A percentile compares a stretch with the other conserved stretches of the same genome.
Conservation (phyloP, 257 asterid species). For the Nicotiana tabacum region DNA sequence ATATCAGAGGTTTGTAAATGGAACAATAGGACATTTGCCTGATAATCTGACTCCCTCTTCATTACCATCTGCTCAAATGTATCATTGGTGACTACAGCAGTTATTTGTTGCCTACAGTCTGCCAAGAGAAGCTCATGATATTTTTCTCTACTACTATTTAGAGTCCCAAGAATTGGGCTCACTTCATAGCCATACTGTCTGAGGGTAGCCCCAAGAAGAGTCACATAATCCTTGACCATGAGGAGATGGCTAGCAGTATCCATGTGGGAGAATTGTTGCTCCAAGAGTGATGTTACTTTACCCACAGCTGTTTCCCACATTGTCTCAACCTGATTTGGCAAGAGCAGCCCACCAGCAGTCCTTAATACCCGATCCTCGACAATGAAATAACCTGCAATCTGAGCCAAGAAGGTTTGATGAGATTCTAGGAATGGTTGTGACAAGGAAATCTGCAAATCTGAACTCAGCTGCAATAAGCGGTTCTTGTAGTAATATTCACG, state of each 20-base stretch:
- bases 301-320: constrained; percentile 92
- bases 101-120: constrained; percentile 67
- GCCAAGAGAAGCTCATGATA: constrained; percentile 80
- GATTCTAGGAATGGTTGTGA: constrained; percentile 69
- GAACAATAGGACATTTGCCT: constrained; percentile 70
- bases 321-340: constrained; percentile 68
- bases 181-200: constrained; percentile 88
- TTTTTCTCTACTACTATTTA: constrained; percentile 70
- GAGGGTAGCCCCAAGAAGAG: constrained; percentile 88
- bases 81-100: constrained; percentile 45
- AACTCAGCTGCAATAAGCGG: constrained; percentile 71
- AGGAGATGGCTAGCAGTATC: constrained; percentile 86
- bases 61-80: constrained; percentile 77
- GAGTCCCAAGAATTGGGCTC: constrained; percentile 54
- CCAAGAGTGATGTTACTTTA: constrained; percentile 59
- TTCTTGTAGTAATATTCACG: constrained; percentile 77
- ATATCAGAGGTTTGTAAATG: constrained; percentile 88
- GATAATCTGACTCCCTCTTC: constrained; percentile 93
- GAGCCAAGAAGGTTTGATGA: constrained; percentile 68
- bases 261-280: constrained; percentile 70
- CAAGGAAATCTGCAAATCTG: constrained; percentile 77
- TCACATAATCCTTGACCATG: constrained; percentile 82
- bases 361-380: constrained; percentile 88
- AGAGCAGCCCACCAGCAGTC: constrained; percentile 76
- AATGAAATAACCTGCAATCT: constrained; percentile 74